Evolutionary conservation across 2,329 filamentous ascomycete genomes (phyloP).

Genomic region (Trichoderma sp.): DNA sequence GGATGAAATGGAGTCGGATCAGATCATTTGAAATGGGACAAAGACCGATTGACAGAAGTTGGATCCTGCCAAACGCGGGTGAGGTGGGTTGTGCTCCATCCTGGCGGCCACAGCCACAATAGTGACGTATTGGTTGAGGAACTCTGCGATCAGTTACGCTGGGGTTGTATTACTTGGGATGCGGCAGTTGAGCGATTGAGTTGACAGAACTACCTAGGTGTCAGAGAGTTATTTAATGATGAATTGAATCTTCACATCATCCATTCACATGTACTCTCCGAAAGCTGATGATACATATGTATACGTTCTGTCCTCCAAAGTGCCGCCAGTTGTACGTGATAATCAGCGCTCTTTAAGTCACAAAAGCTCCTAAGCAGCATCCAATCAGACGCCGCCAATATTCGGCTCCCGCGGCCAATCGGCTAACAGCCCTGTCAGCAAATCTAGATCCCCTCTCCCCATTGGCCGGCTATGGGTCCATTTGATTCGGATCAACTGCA

Average conservation of each 20-base stretch:
- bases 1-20: not conserved
- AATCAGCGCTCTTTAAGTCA: no score
- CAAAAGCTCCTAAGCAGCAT: not conserved
- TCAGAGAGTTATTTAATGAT: no score
- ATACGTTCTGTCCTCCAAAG: no score
- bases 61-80: not conserved
- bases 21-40: not conserved
- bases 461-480: constrained; percentile 12
- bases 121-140: constrained; percentile 11
- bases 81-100: constrained; percentile 12
- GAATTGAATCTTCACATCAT: no score
- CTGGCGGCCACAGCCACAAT: constrained; percentile 23
- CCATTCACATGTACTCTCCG: no score
- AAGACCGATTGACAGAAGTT: not conserved
- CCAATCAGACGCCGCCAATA: constrained; percentile 1
- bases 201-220: no score
- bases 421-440: constrained; percentile 19
- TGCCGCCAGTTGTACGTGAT: no score
- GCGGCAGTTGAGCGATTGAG: no score
- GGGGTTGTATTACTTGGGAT: no score
- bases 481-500: constrained; percentile 23
- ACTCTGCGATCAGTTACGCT: not conserved
- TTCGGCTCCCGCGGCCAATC: constrained; percentile 18
- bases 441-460: constrained; percentile 16
- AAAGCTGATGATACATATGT: no score